phyloP scores from a whole-genome alignment of 208 protist genomes.

The Trypanosoma platydactyli region DNA sequence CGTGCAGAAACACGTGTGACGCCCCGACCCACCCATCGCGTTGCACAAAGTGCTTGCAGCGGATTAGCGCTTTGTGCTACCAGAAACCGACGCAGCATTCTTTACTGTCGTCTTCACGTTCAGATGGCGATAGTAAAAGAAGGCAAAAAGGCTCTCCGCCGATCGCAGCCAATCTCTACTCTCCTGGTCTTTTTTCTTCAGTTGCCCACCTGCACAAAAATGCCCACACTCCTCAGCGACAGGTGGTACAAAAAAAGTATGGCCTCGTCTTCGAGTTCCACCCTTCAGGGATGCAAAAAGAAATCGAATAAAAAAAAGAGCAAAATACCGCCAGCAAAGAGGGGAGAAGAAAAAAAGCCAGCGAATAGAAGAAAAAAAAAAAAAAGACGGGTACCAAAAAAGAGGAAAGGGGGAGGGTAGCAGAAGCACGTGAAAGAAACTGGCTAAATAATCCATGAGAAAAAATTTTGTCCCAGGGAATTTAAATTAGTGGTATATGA shows the following conservation, averaged over 20 bases:
- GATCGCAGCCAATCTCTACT: not conserved
- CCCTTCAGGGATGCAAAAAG: too few relatives aligned
- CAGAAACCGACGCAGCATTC: conserved; percentile 10
- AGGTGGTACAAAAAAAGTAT: not conserved
- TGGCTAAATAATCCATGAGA: too few relatives aligned
- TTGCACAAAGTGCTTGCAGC: not conserved
- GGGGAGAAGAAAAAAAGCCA: not conserved
- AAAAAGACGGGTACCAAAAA: conserved; percentile 18
- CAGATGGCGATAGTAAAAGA: conserved; percentile 1
- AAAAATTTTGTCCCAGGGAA: too few relatives aligned
- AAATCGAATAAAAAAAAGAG: not conserved
- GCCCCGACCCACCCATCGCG: not conserved
- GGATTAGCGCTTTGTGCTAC: not conserved
- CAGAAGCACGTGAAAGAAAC: not conserved
- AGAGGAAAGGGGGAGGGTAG: conserved; percentile 3
- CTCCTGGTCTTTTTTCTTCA: not conserved
- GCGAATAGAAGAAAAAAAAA: not conserved
- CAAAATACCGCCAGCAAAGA: not conserved
- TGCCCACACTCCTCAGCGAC: not conserved
- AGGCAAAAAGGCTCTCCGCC: not conserved
- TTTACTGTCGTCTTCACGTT: not conserved
- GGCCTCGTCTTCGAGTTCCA: not conserved
- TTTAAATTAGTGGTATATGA: too few relatives aligned
- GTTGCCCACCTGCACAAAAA: too few relatives aligned
- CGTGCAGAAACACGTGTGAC: not conserved